Conservation (phyloP, 2,329 filamentous ascomycete species). For the Aspergillus candidus region DNA sequence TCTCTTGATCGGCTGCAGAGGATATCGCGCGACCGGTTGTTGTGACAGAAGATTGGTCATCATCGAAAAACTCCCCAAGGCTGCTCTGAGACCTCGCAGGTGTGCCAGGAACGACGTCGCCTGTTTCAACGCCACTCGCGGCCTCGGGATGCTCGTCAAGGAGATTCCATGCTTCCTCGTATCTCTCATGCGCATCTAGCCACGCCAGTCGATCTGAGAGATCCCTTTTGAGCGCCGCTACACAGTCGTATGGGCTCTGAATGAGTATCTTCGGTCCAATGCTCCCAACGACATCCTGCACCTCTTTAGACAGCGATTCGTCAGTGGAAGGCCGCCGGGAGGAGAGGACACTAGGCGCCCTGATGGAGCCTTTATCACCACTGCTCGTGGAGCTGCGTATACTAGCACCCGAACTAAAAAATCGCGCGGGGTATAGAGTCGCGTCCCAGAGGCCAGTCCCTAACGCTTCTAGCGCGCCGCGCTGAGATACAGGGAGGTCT, state of each 20-base stretch:
- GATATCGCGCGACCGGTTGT: conserved; percentile 54
- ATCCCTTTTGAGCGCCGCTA: conserved; percentile 84
- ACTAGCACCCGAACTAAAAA: conserved; percentile 84
- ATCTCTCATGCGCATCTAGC: conserved; percentile 75
- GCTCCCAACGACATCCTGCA: conserved; percentile 46
- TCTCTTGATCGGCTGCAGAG: conserved; percentile 74
- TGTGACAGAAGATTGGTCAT: conserved; percentile 61
- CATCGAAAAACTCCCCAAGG: conserved; percentile 63
- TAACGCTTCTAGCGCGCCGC: conserved; percentile 70
- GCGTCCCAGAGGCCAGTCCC: conserved; percentile 79
- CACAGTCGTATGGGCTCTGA: conserved; percentile 92
- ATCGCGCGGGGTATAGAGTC: conserved; percentile 75
- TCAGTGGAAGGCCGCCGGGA: conserved; percentile 47
- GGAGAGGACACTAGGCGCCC: conserved; percentile 46
- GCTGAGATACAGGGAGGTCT: conserved; percentile 57
- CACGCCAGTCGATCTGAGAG: conserved; percentile 78
- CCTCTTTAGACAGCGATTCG: conserved; percentile 33
- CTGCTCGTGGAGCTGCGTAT: conserved; percentile 53
- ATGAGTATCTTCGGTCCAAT: conserved; percentile 79
- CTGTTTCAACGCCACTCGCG: conserved; percentile 36
- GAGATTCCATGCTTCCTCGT: conserved; percentile 81
- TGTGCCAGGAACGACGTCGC: conserved; percentile 27
- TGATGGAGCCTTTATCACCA: conserved; percentile 53
- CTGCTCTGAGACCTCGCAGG: conserved; percentile 37
- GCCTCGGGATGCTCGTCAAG: conserved; percentile 81